Base-by-base conservation (phyloP, 2,329 filamentous ascomycete genomes). In the Aureobasidium sp. region DNA sequence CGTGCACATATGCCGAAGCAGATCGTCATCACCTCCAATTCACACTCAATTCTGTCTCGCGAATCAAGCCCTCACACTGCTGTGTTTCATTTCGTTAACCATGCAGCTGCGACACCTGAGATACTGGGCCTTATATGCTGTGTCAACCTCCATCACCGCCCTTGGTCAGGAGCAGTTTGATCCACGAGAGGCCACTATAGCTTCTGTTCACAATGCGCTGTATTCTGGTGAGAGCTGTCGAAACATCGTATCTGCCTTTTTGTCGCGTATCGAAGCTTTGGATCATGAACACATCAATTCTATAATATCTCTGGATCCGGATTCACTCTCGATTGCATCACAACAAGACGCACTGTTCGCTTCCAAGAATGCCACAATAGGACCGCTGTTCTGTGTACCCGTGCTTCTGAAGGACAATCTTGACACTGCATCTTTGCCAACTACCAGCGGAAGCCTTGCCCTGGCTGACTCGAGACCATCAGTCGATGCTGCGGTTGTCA, bases 391-490 rank as follows among this genome's bases (percentile, higher is more conserved):
- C 69, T 85, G 85, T 68, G 76, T 88, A 20, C 85, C 85, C 0
- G 71, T 86, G 13, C 68, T 88, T 5, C 72, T 87, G 6, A 88
- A 88, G 70, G 85, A 88, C 71, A 88, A 87, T 68, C 86, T 81
- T 68, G 80, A 85, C 61, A 82, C 82, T 0, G 66, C 70, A 0
- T 77, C 79, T 24, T 79, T 84, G 71, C 79, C 79, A 47, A 87
- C 85, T 0, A 87, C 84, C 0, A 84, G 81, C 0, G 82, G 79
- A 5, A 81, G 76, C 63, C 67, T 78, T 8, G 81, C 77, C 5
- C 72, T 88, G 9, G 77, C 77, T 36, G 68, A 74, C 1, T 81
- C 79, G 26, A 73, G 70, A 59, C 83, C 79, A 7, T 71, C 70
- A 1, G 67, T 71, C n/a, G 71, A 73, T 63, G 71, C 71, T 17